Conservation (phyloP, 768 basidiomycete genomes). For the Terana coerulea region DNA sequence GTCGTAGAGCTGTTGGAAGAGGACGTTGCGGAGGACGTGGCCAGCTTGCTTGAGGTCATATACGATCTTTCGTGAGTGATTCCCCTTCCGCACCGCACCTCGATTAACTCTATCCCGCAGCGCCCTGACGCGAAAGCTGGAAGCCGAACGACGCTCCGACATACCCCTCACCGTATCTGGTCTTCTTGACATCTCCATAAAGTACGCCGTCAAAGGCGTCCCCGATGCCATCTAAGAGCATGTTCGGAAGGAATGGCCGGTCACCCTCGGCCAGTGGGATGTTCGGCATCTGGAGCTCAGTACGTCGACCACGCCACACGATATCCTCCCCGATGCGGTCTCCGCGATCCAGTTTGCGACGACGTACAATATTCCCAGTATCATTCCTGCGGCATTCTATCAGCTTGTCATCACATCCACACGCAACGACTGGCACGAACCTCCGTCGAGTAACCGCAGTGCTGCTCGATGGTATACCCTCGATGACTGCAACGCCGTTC, state of each 20-base stretch:
- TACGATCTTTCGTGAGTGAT: constrained; percentile 9
- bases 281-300: not conserved
- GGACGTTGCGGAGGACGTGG: constrained; percentile 3
- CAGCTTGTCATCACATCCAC: constrained; percentile 2
- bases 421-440: not conserved
- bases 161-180: not conserved
- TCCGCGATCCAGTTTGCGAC: constrained; percentile 13
- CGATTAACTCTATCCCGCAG: not conserved
- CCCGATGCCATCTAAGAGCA: not conserved
- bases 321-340: constrained; percentile 1
- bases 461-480: not conserved
- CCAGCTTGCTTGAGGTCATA: not conserved
- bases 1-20: not conserved
- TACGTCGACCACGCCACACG: not conserved
- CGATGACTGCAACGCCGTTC: not conserved
- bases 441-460: not conserved
- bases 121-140: not conserved
- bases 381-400: constrained; percentile 18
- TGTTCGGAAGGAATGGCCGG: not conserved
- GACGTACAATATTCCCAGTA: constrained; percentile 8
- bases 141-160: not conserved
- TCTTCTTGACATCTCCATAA: not conserved
- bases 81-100: not conserved
- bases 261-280: constrained; percentile 2
- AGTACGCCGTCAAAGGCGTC: not conserved